A percentile compares a stretch with the other conserved stretches of the same genome.
Conservation (phyloP, 441 rosid species). For the Syzygium malaccense region DNA sequence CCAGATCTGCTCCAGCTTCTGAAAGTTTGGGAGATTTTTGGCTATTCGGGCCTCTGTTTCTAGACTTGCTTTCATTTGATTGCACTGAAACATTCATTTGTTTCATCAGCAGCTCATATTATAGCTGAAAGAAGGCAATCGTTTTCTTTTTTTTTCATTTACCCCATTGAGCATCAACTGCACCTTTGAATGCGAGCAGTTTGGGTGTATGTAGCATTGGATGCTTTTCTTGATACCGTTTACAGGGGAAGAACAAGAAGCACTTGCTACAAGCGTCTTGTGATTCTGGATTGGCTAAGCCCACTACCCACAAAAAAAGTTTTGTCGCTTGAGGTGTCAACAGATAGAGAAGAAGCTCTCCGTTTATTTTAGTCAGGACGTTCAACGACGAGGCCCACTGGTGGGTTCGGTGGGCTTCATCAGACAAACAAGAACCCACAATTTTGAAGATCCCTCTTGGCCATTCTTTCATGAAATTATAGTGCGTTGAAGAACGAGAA, state of each 20-base stretch:
- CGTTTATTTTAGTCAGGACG: not conserved
- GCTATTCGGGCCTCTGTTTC: not conserved
- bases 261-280: not conserved
- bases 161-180: not conserved
- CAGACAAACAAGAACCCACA: constrained; percentile 20
- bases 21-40: not conserved
- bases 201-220: not conserved
- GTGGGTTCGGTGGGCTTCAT: constrained; percentile 37
- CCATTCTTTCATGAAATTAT: not conserved
- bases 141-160: not conserved
- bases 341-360: not conserved
- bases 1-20: not conserved
- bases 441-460: constrained; percentile 7
- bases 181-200: not conserved
- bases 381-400: not conserved
- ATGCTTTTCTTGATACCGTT: not conserved
- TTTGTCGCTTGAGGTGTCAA: not conserved
- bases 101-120: not conserved
- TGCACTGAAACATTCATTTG: not conserved
- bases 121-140: not conserved
- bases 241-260: not conserved
- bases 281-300: not conserved
- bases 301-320: not conserved
- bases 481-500: not conserved
- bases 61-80: not conserved